These are phyloP conservation scores for Vitis riparia DNA, from an alignment of 164 flowering plant genomes.

Conservation along the genomic window DNA sequence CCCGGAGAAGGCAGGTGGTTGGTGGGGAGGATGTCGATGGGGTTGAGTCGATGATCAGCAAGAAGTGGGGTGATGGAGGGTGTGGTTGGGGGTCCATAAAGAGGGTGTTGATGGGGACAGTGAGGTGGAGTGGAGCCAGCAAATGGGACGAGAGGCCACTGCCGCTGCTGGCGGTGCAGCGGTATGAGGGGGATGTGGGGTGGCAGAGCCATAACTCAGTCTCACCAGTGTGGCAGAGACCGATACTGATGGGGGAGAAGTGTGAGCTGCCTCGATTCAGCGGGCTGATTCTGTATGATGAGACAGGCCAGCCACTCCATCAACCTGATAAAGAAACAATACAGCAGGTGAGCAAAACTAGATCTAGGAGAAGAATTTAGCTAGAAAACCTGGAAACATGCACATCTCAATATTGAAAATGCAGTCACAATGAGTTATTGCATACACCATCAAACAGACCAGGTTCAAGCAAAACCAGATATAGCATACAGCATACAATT, in stretches of 20 bases:
- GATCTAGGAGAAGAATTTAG: not conserved
- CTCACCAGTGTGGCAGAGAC: conserved; percentile 87
- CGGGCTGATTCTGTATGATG: conserved; percentile 76
- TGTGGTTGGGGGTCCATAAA: conserved; percentile 35
- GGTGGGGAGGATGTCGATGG: conserved; percentile 12
- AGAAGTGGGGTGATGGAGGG: not conserved
- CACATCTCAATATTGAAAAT: too few species aligned
- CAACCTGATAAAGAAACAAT: not conserved
- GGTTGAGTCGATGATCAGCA: not conserved
- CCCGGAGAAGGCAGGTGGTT: conserved; percentile 2
- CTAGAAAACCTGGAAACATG: too few species aligned
- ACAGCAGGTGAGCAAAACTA: conserved; percentile 16
- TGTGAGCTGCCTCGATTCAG: conserved; percentile 87
- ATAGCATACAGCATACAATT: too few species aligned
- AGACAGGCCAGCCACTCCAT: conserved; percentile 46
- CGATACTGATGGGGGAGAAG: conserved; percentile 80
- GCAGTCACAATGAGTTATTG: too few species aligned
- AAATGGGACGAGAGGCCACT: conserved; percentile 34
- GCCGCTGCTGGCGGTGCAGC: conserved; percentile 27
- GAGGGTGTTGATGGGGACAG: conserved; percentile 42
- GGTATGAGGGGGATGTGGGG: conserved; percentile 13
- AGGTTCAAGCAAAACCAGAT: too few species aligned
- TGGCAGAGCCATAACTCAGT: conserved; percentile 43
- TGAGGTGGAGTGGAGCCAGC: conserved; percentile 56
- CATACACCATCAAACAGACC: too few species aligned